Percentiles rank a stretch among this genome's conserved stretches.
phyloP scores from a whole-genome alignment of 1,139 yeast genomes.

The Kurtzmaniella quercitrusa region DNA sequence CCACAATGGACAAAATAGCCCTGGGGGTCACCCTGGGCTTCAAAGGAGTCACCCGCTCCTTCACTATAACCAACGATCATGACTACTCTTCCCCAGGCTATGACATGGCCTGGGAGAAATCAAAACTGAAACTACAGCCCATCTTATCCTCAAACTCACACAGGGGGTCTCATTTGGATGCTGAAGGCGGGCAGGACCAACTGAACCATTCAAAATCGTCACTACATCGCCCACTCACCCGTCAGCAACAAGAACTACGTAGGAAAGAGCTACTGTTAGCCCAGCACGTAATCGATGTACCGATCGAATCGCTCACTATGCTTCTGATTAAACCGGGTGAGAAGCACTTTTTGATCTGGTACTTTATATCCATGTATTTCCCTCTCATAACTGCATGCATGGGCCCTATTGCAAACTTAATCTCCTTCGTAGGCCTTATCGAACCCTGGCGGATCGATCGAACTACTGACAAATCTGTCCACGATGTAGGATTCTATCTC shows the following conservation, averaged over 20 bases:
- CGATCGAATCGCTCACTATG: slow-evolving; percentile 26
- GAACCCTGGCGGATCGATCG: slow-evolving; percentile 57
- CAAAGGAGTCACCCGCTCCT: background rate
- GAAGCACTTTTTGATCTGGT: slow-evolving; percentile 50
- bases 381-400: slow-evolving; percentile 73
- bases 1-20: background rate
- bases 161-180: background rate
- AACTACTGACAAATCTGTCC: slow-evolving; percentile 17
- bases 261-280: slow-evolving; percentile 11
- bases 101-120: slow-evolving; percentile 5
- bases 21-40: background rate
- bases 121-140: slow-evolving; percentile 5
- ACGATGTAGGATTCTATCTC: slow-evolving; percentile 33
- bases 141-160: background rate
- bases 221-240: background rate
- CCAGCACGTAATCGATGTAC: slow-evolving; percentile 27
- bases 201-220: background rate
- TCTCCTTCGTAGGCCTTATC: slow-evolving; percentile 66
- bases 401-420: slow-evolving; percentile 74
- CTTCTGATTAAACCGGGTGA: slow-evolving; percentile 45
- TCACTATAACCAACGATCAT: slow-evolving; percentile 1
- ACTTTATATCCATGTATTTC: slow-evolving; percentile 55
- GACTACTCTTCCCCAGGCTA: slow-evolving; percentile 4
- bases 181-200: background rate
- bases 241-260: background rate